Percentiles rank a stretch among this genome's conserved stretches.
Evolutionary conservation across 805 yeast genomes (phyloP).

Genomic region (Cyberlindnera mrakii): DNA sequence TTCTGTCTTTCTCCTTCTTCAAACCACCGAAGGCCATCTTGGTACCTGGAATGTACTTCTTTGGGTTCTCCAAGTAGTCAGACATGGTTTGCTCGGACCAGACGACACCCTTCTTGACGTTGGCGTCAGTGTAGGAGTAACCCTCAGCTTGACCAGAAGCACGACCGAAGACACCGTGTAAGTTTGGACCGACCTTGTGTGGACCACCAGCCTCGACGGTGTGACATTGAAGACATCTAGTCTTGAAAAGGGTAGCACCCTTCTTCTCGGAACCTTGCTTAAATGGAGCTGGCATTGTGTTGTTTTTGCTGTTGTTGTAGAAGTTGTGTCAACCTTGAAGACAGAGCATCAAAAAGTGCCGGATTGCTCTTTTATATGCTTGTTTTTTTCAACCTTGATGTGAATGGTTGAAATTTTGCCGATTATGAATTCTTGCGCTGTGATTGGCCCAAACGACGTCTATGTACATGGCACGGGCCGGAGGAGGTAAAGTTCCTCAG

Average conservation of each 20-base stretch:
- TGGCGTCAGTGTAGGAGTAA: constrained; percentile 96
- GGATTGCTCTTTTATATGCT: background rate
- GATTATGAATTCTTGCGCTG: constrained; percentile 20
- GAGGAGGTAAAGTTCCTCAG: background rate
- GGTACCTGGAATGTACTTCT: constrained; percentile 99
- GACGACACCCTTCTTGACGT: constrained; percentile 87
- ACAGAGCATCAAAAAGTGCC: background rate
- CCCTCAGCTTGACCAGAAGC: constrained; percentile 88
- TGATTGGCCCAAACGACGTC: constrained; percentile 17
- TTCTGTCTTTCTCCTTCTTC: constrained; percentile 98
- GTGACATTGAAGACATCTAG: constrained; percentile 99
- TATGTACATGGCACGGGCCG: background rate
- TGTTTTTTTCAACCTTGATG: constrained; percentile 3
- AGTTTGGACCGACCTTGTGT: constrained; percentile 98
- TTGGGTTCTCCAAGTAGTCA: constrained; percentile 98
- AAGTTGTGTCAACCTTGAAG: background rate
- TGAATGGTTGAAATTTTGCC: constrained; percentile 18
- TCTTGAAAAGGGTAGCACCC: constrained; percentile 98
- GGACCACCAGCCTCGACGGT: constrained; percentile 95
- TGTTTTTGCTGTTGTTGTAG: constrained; percentile 1
- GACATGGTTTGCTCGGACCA: constrained; percentile 88
- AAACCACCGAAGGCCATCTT: constrained; percentile 99
- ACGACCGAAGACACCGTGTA: constrained; percentile 93
- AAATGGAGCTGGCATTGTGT: constrained; percentile 28
- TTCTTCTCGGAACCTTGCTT: constrained; percentile 67